Conservation (phyloP, 305 asterid species). For the Solanum hybrid region DNA sequence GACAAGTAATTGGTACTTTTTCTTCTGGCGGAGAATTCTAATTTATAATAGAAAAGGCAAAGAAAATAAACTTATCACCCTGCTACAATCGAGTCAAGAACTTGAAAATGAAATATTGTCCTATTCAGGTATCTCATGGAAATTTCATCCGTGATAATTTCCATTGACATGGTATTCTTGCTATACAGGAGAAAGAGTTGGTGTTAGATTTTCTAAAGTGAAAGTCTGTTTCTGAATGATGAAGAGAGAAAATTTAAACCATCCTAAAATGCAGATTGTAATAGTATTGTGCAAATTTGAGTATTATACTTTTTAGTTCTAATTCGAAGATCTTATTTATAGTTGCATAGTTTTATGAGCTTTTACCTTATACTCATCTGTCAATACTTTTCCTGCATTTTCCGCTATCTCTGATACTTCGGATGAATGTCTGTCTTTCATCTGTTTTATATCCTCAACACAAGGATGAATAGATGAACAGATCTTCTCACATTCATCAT, state of each 20-base stretch:
- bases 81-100: not conserved
- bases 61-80: not conserved
- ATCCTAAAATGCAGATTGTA: not conserved
- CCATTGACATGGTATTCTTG: not conserved
- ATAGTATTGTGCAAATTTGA: not conserved
- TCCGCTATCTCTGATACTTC: not conserved
- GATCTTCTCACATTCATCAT: slow-evolving; percentile 4
- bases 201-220: not conserved
- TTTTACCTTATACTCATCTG: slow-evolving; percentile 10
- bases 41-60: not conserved
- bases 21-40: not conserved
- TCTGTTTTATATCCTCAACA: slow-evolving; percentile 1
- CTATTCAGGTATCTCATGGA: not conserved
- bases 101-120: not conserved
- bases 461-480: not conserved
- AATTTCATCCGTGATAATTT: not conserved
- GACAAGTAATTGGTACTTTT: not conserved
- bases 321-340: not conserved
- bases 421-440: not conserved
- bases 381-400: slow-evolving; percentile 3
- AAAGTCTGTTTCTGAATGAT: not conserved
- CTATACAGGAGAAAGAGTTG: not conserved
- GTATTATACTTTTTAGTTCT: not conserved
- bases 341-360: not conserved
- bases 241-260: not conserved